These are phyloP conservation scores for Aplosporella prunicola DNA, from an alignment of 2,329 filamentous ascomycete species.

Conservation along the genomic window DNA sequence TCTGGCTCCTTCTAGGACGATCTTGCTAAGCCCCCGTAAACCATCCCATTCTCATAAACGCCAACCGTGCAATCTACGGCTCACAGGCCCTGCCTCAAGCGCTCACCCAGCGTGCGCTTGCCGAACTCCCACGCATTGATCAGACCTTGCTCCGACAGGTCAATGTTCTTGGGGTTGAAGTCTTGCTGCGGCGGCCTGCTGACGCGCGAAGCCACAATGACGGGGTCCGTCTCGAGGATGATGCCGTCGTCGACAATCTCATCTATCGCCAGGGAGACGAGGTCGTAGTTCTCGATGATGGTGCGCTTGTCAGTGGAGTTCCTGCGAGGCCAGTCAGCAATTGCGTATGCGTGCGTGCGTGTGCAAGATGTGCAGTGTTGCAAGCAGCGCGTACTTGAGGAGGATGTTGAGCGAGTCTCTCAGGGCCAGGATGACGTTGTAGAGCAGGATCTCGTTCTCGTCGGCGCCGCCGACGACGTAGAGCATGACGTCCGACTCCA, in stretches of 20 bases:
- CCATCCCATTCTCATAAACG: conserved; percentile 8
- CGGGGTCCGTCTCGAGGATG: conserved; percentile 93
- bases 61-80: conserved; percentile 5
- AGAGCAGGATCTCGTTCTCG: conserved; percentile 94
- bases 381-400: conserved; percentile 83
- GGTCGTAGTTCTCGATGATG: conserved; percentile 96
- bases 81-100: conserved; percentile 8
- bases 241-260: conserved; percentile 64
- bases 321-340: conserved; percentile 37
- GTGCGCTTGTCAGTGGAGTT: conserved; percentile 96
- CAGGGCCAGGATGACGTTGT: conserved; percentile 87
- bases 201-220: conserved; percentile 84
- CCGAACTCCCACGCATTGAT: conserved; percentile 91
- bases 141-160: conserved; percentile 90
- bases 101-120: conserved; percentile 9
- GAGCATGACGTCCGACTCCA: conserved; percentile 92
- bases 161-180: conserved; percentile 79
- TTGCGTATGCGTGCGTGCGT: too few relatives aligned
- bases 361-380: too few relatives aligned
- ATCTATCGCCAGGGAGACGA: conserved; percentile 87
- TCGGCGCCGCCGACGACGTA: conserved; percentile 87
- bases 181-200: conserved; percentile 88
- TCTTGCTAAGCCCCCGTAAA: too few relatives aligned
- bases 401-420: conserved; percentile 82
- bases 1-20: too few relatives aligned